Percentiles rank a stretch among this genome's conserved stretches.
These are phyloP conservation scores for Citrus mangshanensis DNA, from an alignment of 345 rosid species.

Conservation along the genomic window DNA sequence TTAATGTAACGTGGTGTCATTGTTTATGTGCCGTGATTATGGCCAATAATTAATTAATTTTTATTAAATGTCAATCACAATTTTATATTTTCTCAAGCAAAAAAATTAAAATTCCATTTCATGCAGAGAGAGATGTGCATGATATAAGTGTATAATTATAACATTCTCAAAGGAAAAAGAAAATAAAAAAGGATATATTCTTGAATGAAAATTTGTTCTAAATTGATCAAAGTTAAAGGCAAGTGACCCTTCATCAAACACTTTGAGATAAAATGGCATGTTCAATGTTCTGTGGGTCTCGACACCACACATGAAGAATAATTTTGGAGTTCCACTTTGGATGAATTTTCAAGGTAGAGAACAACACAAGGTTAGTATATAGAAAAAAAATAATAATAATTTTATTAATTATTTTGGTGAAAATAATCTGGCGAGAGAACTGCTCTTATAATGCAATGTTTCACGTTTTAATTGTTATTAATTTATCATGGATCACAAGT, in stretches of 20 bases:
- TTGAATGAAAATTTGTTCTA: not conserved
- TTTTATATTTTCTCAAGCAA: too few relatives aligned
- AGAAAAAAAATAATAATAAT: too few relatives aligned
- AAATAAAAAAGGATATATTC: not conserved
- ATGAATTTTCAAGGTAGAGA: not conserved
- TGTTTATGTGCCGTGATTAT: too few relatives aligned
- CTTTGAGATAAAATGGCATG: not conserved
- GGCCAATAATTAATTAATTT: too few relatives aligned
- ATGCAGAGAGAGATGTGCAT: too few relatives aligned
- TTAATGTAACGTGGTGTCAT: not conserved
- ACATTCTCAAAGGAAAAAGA: too few relatives aligned
- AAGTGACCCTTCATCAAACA: not conserved
- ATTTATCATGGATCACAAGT: not conserved
- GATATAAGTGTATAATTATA: too few relatives aligned
- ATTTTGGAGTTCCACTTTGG: not conserved
- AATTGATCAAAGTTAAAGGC: not conserved
- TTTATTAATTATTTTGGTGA: too few relatives aligned
- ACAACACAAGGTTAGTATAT: not conserved
- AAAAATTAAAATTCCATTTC: too few relatives aligned
- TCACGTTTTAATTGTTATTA: not conserved
- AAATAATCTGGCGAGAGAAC: not conserved
- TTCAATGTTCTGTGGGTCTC: not conserved
- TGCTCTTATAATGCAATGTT: not conserved
- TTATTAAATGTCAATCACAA: too few relatives aligned
- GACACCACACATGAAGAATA: conserved; percentile 7